Evolutionary conservation across 306 rosid genomes (phyloP).

Genomic region (Citrullus amarus): DNA sequence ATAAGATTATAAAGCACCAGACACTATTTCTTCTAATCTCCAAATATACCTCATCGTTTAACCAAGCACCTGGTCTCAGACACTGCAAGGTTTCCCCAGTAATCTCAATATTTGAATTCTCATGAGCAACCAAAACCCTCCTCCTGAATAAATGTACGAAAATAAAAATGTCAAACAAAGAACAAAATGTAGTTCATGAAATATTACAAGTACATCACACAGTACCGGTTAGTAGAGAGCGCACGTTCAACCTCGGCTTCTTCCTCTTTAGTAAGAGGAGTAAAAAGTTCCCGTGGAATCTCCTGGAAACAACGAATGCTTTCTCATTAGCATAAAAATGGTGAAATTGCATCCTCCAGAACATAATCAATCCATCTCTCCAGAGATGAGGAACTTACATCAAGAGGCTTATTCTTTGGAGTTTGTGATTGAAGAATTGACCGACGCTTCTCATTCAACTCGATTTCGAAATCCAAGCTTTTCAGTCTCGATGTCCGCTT

Average conservation of each 20-base stretch:
- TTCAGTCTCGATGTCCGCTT: slow-evolving; percentile 17
- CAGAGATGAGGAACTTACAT: slow-evolving; percentile 22
- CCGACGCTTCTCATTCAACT: slow-evolving; percentile 36
- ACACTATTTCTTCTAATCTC: background rate
- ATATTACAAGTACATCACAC: slow-evolving; percentile 11
- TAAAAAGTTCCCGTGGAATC: slow-evolving; percentile 43
- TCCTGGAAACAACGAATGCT: slow-evolving; percentile 31
- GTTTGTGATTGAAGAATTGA: slow-evolving; percentile 20
- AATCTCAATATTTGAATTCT: slow-evolving; percentile 62
- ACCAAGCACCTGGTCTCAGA: slow-evolving; percentile 67
- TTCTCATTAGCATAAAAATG: background rate
- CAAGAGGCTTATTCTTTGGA: slow-evolving; percentile 33
- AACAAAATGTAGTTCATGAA: slow-evolving; percentile 8
- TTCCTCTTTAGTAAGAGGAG: slow-evolving; percentile 54
- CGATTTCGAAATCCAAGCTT: slow-evolving; percentile 36
- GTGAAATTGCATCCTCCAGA: background rate
- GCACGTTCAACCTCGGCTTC: slow-evolving; percentile 38
- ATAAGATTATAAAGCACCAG: background rate
- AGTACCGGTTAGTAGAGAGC: slow-evolving; percentile 43
- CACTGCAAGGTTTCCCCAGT: slow-evolving; percentile 59
- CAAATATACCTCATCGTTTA: slow-evolving; percentile 81
- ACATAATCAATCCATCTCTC: background rate
- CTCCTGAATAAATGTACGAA: slow-evolving; percentile 29
- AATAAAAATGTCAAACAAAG: slow-evolving; percentile 11
- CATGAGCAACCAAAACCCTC: slow-evolving; percentile 59